Evolutionary conservation across 192 early-diverging fungal genomes (phyloP).

Genomic region (Phycomyces nitens): DNA sequence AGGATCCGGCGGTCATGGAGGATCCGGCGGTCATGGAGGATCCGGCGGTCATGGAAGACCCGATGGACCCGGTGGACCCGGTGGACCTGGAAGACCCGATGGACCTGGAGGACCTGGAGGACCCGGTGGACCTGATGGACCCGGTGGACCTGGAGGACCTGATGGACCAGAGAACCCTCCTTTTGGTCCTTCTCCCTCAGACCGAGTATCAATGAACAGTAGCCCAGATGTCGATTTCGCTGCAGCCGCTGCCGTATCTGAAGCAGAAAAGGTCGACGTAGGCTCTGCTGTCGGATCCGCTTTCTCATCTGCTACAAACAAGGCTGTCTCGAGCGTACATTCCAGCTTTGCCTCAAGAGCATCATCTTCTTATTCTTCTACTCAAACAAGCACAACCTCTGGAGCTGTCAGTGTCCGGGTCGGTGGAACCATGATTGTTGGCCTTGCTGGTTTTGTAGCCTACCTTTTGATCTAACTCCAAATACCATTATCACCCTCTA

Average conservation of each 20-base stretch:
- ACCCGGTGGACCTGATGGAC: too few species aligned
- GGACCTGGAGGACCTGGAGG: too few species aligned
- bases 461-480: background rate
- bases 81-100: too few species aligned
- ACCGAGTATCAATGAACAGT: background rate
- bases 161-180: too few species aligned
- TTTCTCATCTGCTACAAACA: background rate
- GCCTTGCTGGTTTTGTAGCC: background rate
- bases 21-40: too few species aligned
- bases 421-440: background rate
- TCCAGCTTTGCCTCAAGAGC: background rate
- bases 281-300: background rate
- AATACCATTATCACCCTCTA: too few species aligned
- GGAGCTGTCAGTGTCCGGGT: background rate
- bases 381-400: background rate
- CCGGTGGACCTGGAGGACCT: too few species aligned
- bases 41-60: too few species aligned
- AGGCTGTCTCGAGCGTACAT: background rate
- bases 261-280: background rate
- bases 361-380: background rate
- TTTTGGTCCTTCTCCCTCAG: background rate
- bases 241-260: background rate
- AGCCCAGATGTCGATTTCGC: background rate
- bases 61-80: too few species aligned
- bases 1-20: too few species aligned